Conservation (phyloP, 768 basidiomycete genomes). For the Pisolithus tinctorius region DNA sequence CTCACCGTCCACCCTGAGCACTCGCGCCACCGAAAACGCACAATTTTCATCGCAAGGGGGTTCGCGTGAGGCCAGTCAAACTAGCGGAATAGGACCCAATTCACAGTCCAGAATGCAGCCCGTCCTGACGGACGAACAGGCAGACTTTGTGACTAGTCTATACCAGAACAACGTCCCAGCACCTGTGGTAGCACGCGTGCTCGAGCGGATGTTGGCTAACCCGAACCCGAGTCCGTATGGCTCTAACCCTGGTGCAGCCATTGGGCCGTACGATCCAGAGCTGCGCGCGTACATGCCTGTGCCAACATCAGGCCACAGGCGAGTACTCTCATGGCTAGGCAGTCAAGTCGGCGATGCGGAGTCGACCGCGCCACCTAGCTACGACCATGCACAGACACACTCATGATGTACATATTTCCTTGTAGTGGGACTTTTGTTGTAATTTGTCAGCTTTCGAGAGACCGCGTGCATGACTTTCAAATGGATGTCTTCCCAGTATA, state of each 20-base stretch:
- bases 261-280: background rate
- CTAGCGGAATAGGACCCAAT: background rate
- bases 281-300: background rate
- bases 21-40: conserved; percentile 13
- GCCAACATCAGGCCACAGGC: too few species aligned
- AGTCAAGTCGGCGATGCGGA: too few species aligned
- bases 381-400: too few species aligned
- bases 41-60: background rate
- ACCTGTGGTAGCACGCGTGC: conserved; percentile 18
- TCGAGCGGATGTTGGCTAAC: conserved; percentile 19
- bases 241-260: background rate
- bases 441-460: too few species aligned
- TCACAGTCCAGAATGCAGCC: background rate
- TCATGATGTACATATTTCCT: too few species aligned
- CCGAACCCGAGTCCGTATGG: background rate
- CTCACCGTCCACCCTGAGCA: background rate
- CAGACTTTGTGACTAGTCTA: conserved; percentile 19
- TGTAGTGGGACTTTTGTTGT: too few species aligned
- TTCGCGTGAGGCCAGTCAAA: background rate
- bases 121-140: conserved; percentile 16
- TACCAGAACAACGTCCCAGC: conserved; percentile 22
- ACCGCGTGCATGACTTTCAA: too few species aligned
- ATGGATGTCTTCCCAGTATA: too few species aligned
- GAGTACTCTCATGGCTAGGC: too few species aligned
- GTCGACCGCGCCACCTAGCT: too few species aligned